A percentile compares a stretch with the other conserved stretches of the same genome.
phyloP scores from a whole-genome alignment of 1,284 basidiomycete genomes.

The Pseudozyma hubeiensis region DNA sequence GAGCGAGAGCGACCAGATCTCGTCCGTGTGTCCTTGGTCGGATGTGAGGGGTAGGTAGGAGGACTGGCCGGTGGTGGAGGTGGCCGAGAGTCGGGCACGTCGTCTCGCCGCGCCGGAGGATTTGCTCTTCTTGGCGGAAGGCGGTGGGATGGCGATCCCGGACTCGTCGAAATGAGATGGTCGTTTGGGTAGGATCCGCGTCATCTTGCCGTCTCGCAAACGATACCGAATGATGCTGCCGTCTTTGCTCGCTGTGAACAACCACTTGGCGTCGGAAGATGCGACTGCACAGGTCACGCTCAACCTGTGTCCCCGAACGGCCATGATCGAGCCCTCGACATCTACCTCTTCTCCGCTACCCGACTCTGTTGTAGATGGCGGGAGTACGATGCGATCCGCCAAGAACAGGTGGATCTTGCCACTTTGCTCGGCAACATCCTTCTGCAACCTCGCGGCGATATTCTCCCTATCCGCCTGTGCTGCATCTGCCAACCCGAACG shows the following conservation, averaged over 20 bases:
- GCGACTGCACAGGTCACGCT: conserved; percentile 81
- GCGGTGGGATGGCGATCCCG: conserved; percentile 10
- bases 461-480: conserved; percentile 92
- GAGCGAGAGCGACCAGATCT: conserved; percentile 83
- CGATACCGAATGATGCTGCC: conserved; percentile 64
- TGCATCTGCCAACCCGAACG: conserved; percentile 77
- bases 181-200: conserved; percentile 46
- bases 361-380: background rate
- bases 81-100: conserved; percentile 22
- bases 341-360: background rate
- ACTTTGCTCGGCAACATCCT: conserved; percentile 59
- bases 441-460: conserved; percentile 84
- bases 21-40: conserved; percentile 82
- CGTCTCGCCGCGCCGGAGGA: conserved; percentile 49
- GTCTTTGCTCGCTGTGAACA: conserved; percentile 70
- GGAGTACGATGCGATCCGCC: conserved; percentile 56
- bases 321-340: conserved; percentile 19
- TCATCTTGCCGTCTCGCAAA: conserved; percentile 61
- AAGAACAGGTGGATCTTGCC: conserved; percentile 82
- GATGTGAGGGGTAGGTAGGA: conserved; percentile 61
- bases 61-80: conserved; percentile 1
- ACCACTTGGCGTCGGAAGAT: conserved; percentile 76
- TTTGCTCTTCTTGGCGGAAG: conserved; percentile 17
- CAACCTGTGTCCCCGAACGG: conserved; percentile 79
- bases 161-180: conserved; percentile 13